Conservation (phyloP, 176 grass and related monocot genomes). For the Hsuehochloa calcarea region DNA sequence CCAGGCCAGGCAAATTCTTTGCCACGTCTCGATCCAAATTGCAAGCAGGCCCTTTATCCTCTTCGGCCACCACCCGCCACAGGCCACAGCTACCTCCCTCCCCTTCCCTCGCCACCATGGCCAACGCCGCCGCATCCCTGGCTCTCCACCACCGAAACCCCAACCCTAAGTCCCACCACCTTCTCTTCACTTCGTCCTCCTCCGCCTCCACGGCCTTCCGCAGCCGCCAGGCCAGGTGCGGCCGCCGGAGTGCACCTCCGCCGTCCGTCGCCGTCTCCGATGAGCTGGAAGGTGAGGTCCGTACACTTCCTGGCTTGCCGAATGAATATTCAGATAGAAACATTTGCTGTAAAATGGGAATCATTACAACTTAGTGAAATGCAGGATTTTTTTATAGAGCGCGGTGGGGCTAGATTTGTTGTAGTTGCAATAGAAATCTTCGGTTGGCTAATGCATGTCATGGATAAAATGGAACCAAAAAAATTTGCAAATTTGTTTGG, state of each 20-base stretch:
- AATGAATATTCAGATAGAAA: neutral
- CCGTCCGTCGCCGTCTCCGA: neutral
- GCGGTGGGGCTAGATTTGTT: too few relatives aligned
- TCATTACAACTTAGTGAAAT: neutral
- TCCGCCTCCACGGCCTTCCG: neutral
- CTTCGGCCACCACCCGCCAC: neutral
- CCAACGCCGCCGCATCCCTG: neutral
- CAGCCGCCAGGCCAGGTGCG: neutral
- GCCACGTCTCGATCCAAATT: neutral
- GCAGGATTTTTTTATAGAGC: neutral
- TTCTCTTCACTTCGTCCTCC: neutral
- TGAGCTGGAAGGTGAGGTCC: slow-evolving; percentile 29
- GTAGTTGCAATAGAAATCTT: neutral
- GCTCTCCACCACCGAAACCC: neutral
- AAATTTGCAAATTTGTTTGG: neutral
- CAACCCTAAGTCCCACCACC: neutral
- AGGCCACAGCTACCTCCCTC: neutral
- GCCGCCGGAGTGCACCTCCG: neutral
- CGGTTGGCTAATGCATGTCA: neutral
- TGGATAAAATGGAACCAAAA: neutral
- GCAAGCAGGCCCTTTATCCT: neutral
- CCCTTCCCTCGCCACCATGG: neutral
- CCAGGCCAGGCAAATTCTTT: too few relatives aligned
- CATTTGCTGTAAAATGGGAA: too few relatives aligned
- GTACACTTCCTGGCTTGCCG: neutral